Evolutionary conservation across 75 land plant species (phyloP), one percentile per base, ranked within the genome.

Genomic region (Pseudotsuga menziesii): DNA sequence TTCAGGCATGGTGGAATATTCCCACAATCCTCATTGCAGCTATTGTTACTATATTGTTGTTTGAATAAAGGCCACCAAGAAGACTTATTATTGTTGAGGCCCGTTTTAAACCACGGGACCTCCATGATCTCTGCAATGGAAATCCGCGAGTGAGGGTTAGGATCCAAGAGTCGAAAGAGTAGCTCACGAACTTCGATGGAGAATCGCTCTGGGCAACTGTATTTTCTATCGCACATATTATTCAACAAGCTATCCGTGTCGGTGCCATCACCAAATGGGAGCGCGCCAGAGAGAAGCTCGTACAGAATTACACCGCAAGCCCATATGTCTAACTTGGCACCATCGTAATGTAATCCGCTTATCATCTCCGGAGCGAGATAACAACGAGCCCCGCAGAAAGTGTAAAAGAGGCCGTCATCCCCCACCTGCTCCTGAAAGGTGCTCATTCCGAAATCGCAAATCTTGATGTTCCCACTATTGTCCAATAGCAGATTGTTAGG

Each of bases 1-100:
- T 83, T 83, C 73, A 79, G 64, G 35, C 74, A 59, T n/a, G 23
- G 23, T 0, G 32, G 9, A n/a, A n/a, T n/a, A 26, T 26, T 29
- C 36, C 0, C 29, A 4, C 0, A 12, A 0, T 23, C 11, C 39
- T 0, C 72, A 27, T 6, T 27, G 7, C 6, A 12, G 9, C 1
- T 0, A 19, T 26, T 70, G 59, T 13, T 22, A 7, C 25, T 14
- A 0, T 29, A 0, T 29, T 29, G 32, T 29, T 29, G 32, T 29
- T 29, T 29, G 32, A 29, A 29, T 29, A 29, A 29, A 29, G 32
- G 32, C 32, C 32, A 29, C 32, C 0, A 29, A 29, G 32, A 1
- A 29, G 32, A 0, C 32, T 29, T 29, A 1, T 29, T 29, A 29
- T 29, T 1, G 1, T 29, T 29, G 32, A 29, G 1, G 32, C 32